phyloP scores from a whole-genome alignment of 257 asterid species.

The Sherardia arvensis region DNA sequence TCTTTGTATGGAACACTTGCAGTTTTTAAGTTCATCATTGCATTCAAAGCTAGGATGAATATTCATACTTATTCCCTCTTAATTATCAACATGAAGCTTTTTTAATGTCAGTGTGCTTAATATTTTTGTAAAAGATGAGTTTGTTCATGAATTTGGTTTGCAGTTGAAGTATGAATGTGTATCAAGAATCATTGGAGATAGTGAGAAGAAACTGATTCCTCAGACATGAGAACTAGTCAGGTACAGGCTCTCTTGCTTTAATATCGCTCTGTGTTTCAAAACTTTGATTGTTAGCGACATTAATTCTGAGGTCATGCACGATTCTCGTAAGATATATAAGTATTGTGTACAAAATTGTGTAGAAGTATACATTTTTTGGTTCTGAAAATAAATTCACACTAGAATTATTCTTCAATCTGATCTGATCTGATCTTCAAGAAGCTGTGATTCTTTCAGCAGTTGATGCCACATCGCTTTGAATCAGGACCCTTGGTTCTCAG shows the following conservation, averaged over 20 bases:
- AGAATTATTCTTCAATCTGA: constrained; percentile 26
- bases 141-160: constrained; percentile 2
- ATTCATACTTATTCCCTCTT: not conserved
- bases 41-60: not conserved
- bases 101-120: not conserved
- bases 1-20: not conserved
- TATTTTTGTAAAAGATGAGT: not conserved
- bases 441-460: constrained; percentile 44
- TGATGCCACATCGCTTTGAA: constrained; percentile 68
- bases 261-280: not conserved
- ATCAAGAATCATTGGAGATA: not conserved
- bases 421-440: constrained; percentile 13
- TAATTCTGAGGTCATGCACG: not conserved
- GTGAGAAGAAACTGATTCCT: not conserved
- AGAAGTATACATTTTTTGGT: constrained; percentile 15
- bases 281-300: not conserved
- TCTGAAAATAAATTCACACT: constrained; percentile 22
- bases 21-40: not conserved
- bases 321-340: not conserved
- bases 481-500: constrained; percentile 77
- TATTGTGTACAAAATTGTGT: constrained; percentile 17
- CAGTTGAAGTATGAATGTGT: constrained; percentile 1
- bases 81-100: not conserved
- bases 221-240: not conserved
- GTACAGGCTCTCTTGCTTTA: constrained; percentile 1